Evolutionary conservation across 805 yeast genomes (phyloP).

Genomic region (Suhomyces faveliae): DNA sequence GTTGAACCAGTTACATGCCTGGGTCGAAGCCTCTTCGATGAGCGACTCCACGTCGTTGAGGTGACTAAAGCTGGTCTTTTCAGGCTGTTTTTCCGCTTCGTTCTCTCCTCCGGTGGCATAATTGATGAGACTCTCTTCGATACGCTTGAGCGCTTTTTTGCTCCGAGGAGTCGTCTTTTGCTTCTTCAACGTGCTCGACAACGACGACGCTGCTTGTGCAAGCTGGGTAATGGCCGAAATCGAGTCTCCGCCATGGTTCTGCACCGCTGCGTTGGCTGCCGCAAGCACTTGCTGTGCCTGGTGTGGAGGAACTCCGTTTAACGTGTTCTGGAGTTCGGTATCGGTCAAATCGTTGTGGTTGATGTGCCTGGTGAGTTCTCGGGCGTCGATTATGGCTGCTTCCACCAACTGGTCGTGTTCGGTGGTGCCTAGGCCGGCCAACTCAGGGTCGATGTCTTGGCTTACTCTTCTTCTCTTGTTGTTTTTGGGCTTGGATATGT

Average conservation of each 20-base stretch:
- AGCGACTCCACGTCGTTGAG: conserved; percentile 30
- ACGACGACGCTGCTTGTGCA: conserved; percentile 27
- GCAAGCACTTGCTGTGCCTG: conserved; percentile 32
- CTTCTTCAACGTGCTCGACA: conserved; percentile 11
- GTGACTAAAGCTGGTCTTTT: conserved; percentile 23
- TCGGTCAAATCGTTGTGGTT: conserved; percentile 8
- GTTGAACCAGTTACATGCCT: conserved; percentile 38
- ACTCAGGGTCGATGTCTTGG: conserved; percentile 38
- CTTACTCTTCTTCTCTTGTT: conserved; percentile 12
- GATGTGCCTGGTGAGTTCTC: conserved; percentile 53
- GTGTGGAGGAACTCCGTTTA: conserved; percentile 19
- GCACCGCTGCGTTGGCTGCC: conserved; percentile 26
- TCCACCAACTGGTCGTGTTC: conserved; percentile 67
- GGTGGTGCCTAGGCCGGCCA: conserved; percentile 35
- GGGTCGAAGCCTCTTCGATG: conserved; percentile 35
- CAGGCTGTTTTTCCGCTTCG: not conserved
- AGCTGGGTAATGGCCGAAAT: conserved; percentile 27
- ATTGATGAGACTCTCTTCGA: conserved; percentile 8
- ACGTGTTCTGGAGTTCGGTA: conserved; percentile 10
- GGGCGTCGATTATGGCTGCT: conserved; percentile 68
- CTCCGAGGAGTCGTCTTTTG: conserved; percentile 5
- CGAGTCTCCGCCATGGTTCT: conserved; percentile 15
- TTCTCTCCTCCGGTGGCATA: conserved; percentile 3
- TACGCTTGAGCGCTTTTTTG: conserved; percentile 6
- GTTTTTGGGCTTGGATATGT: conserved; percentile 2